Evolutionary conservation across 768 basidiomycete genomes (phyloP).

Genomic region (Clitopilus passeckerianus): DNA sequence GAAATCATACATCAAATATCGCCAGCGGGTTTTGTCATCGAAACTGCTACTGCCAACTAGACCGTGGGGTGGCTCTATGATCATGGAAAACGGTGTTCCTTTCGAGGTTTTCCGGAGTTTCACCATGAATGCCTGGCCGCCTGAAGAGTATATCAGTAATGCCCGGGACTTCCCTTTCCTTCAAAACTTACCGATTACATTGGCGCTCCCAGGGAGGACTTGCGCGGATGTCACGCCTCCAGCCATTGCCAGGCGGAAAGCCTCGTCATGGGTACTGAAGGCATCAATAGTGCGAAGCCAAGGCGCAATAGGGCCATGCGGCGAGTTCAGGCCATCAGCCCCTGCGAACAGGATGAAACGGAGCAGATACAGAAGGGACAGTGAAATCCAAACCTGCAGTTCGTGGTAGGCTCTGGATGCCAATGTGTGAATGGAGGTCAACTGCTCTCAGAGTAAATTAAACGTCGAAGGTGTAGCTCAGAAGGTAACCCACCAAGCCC

Average conservation of each 20-base stretch:
- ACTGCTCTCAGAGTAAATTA: conserved; percentile 29
- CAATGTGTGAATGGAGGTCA: conserved; percentile 79
- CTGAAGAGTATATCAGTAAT: conserved; percentile 17
- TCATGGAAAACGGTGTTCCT: conserved; percentile 73
- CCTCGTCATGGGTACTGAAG: conserved; percentile 81
- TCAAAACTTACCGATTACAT: conserved; percentile 57
- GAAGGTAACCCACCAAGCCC: conserved; percentile 43
- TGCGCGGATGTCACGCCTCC: conserved; percentile 88
- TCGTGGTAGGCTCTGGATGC: conserved; percentile 63
- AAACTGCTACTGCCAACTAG: conserved; percentile 42
- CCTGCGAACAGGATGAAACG: conserved; percentile 19
- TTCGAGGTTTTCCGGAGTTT: conserved; percentile 79
- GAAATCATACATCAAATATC: conserved; percentile 69
- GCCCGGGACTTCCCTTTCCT: neutral
- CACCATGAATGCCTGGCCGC: conserved; percentile 84
- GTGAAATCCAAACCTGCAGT: conserved; percentile 25
- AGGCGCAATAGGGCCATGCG: conserved; percentile 63
- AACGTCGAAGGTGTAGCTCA: conserved; percentile 15
- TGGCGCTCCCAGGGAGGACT: conserved; percentile 71
- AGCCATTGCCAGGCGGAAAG: conserved; percentile 68
- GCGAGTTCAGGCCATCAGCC: conserved; percentile 57
- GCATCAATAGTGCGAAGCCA: conserved; percentile 83
- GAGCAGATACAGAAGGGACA: neutral
- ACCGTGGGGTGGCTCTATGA: conserved; percentile 76
- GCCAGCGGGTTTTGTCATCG: conserved; percentile 53